A percentile compares a stretch with the other conserved stretches of the same genome.
Evolutionary conservation across 2,329 filamentous ascomycete genomes (phyloP).

Genomic region (Cladobotryum protrusum): DNA sequence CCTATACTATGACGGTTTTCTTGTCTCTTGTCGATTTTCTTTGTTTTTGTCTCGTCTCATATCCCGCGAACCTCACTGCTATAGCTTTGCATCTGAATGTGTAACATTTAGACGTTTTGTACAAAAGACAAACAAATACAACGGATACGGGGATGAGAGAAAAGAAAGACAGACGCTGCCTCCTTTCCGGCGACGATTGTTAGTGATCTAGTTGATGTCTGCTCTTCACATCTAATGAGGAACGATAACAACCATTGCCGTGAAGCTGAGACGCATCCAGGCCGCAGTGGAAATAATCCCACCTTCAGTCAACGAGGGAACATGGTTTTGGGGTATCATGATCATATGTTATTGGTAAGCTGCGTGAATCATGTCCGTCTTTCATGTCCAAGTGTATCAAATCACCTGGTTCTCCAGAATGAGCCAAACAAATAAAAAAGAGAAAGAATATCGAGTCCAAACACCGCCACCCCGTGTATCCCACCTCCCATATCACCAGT

Average conservation of each 20-base stretch:
- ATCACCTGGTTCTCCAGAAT: neutral
- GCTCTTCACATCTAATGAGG: neutral
- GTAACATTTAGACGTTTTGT: neutral
- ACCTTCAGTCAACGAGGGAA: no score
- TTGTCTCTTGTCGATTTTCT: constrained; percentile 5
- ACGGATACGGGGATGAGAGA: neutral
- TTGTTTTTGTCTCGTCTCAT: neutral
- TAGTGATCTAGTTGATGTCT: neutral
- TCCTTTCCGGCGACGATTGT: neutral
- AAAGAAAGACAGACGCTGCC: neutral
- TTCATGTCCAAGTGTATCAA: constrained; percentile 2
- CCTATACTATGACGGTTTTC: constrained; percentile 5
- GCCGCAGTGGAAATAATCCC: neutral
- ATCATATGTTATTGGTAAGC: constrained; percentile 8
- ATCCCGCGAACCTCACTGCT: neutral
- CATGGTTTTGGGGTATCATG: constrained; percentile 15
- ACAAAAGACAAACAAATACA: neutral
- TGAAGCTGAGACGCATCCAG: neutral
- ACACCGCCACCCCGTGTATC: neutral
- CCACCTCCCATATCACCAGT: neutral
- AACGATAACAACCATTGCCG: neutral
- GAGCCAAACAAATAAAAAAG: neutral
- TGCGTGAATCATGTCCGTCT: constrained; percentile 5
- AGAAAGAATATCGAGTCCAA: neutral
- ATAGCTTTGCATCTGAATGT: neutral